Evolutionary conservation across 2,329 filamentous ascomycete species (phyloP).

Genomic region (Coniosporium tulheliwenetii): DNA sequence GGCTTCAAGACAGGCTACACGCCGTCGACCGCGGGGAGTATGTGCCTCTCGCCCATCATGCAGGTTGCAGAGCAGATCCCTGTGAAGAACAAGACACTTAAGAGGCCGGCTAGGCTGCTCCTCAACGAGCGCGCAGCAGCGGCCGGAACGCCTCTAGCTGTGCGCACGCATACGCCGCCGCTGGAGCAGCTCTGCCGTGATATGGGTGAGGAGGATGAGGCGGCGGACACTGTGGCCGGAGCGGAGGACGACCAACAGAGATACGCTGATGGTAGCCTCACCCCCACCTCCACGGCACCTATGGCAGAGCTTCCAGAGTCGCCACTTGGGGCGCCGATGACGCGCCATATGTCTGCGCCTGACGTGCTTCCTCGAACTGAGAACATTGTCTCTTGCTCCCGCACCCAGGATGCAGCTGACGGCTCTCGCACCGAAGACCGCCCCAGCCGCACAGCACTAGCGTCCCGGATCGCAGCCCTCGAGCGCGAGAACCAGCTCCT

Average conservation of each 20-base stretch:
- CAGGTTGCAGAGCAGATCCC: conserved; percentile 18
- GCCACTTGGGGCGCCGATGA: too few species aligned
- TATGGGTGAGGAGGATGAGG: too few species aligned
- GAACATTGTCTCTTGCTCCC: background rate
- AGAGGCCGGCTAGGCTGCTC: conserved; percentile 13
- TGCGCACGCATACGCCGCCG: background rate
- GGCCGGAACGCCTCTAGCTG: background rate
- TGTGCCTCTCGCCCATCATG: conserved; percentile 15
- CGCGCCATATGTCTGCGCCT: conserved; percentile 1
- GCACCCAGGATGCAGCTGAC: background rate
- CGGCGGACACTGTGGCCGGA: too few species aligned
- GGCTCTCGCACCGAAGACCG: conserved; percentile 4
- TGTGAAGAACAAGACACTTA: conserved; percentile 9
- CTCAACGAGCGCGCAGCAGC: conserved; percentile 7
- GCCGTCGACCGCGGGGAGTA: conserved; percentile 3
- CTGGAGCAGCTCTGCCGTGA: too few species aligned
- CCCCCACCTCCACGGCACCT: too few species aligned
- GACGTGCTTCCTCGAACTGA: conserved; percentile 1
- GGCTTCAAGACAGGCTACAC: conserved; percentile 3
- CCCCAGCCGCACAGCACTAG: conserved; percentile 5
- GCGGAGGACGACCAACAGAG: too few species aligned
- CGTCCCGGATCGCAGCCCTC: conserved; percentile 19
- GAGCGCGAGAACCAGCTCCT: conserved; percentile 23
- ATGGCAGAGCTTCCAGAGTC: too few species aligned
- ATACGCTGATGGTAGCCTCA: too few species aligned